A percentile compares a stretch with the other conserved stretches of the same genome.
These are phyloP conservation scores for Linderina pennispora DNA, from an alignment of 192 early-diverging fungal genomes.

Conservation along the genomic window DNA sequence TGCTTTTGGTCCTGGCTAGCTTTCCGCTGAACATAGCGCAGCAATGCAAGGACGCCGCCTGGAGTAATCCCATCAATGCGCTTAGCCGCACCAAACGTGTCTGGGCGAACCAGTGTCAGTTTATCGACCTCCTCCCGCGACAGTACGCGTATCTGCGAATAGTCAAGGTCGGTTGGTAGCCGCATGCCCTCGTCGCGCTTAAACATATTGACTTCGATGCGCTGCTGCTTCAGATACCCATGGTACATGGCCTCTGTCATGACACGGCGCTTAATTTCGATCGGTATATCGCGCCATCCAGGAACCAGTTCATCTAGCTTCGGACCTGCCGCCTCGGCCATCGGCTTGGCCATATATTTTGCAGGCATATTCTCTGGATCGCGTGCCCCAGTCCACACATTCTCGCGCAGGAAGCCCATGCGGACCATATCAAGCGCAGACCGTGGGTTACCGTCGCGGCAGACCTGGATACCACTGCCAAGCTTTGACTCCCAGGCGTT, in stretches of 20 bases:
- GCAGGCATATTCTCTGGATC: conserved; percentile 13
- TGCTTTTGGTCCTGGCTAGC: too few relatives aligned
- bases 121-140: conserved; percentile 45
- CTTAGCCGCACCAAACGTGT: conserved; percentile 59
- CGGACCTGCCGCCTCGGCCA: not conserved
- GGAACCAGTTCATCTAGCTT: conserved; percentile 48
- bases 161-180: conserved; percentile 61
- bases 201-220: conserved; percentile 53
- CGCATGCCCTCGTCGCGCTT: conserved; percentile 61
- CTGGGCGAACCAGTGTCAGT: conserved; percentile 32
- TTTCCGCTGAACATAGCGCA: conserved; percentile 51
- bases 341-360: not conserved
- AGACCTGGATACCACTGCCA: conserved; percentile 18
- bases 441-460: conserved; percentile 28
- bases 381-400: conserved; percentile 37
- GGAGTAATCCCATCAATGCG: conserved; percentile 78
- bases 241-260: conserved; percentile 62
- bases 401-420: conserved; percentile 35
- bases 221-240: conserved; percentile 61
- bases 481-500: conserved; percentile 49
- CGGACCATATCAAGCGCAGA: conserved; percentile 49
- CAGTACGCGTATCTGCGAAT: conserved; percentile 35
- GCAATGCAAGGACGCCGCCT: conserved; percentile 60
- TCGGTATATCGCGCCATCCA: conserved; percentile 46
- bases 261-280: conserved; percentile 49